Percentiles rank a stretch among this genome's conserved stretches.
Evolutionary conservation across 345 rosid species (phyloP).

Genomic region (Euphorbia peplus): DNA sequence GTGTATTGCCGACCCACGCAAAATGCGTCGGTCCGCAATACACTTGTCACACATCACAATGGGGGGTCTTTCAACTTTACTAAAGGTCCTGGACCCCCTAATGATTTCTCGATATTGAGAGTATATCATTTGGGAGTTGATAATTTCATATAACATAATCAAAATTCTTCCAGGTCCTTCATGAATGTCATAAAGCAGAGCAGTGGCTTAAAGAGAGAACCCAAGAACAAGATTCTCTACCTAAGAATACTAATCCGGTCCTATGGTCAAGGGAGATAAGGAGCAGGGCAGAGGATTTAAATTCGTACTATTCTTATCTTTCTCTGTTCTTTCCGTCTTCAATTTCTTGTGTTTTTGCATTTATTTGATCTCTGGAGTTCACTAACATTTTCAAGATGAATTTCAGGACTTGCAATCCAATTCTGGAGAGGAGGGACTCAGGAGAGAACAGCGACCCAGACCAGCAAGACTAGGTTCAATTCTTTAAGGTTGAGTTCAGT

Average conservation of each 20-base stretch:
- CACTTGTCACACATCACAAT: too few relatives aligned
- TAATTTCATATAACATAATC: background rate
- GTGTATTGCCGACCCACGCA: too few relatives aligned
- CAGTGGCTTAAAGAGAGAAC: constrained; percentile 62
- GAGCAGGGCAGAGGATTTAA: constrained; percentile 48
- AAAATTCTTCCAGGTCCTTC: constrained; percentile 40
- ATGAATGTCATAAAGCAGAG: constrained; percentile 67
- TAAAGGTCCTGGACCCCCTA: too few relatives aligned
- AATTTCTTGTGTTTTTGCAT: background rate
- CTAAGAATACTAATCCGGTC: constrained; percentile 49
- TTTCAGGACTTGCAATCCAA: constrained; percentile 43
- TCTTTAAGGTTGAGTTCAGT: background rate
- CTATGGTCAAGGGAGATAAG: constrained; percentile 61
- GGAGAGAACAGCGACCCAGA: constrained; percentile 12
- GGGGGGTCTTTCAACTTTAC: too few relatives aligned
- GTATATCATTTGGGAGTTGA: constrained; percentile 1
- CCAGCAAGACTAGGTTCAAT: constrained; percentile 3
- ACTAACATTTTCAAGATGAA: constrained; percentile 4
- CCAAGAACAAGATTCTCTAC: constrained; percentile 44
- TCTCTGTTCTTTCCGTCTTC: background rate
- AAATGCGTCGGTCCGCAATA: too few relatives aligned
- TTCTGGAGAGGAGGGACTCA: constrained; percentile 20
- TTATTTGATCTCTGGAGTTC: background rate
- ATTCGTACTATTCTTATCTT: constrained; percentile 29
- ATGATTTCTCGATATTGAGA: background rate